phyloP scores from a whole-genome alignment of 1,284 basidiomycete species.

The Sutorius eximius region DNA sequence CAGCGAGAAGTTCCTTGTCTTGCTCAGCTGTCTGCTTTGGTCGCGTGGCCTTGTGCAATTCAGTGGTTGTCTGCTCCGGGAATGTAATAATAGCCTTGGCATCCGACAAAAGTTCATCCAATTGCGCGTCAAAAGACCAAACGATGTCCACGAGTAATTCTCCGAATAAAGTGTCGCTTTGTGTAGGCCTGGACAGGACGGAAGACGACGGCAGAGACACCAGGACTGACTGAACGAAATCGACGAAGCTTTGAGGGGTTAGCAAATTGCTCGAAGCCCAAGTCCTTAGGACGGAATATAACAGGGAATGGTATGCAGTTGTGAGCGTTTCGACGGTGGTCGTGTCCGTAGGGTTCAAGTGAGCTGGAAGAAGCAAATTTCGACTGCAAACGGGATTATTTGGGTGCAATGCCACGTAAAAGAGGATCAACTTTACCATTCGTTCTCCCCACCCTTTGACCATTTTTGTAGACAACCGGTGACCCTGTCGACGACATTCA shows the following conservation, averaged over 20 bases:
- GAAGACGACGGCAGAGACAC: constrained; percentile 65
- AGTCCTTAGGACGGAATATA: constrained; percentile 56
- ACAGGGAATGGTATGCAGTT: constrained; percentile 64
- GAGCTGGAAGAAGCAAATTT: constrained; percentile 54
- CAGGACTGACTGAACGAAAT: constrained; percentile 64
- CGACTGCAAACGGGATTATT: constrained; percentile 43
- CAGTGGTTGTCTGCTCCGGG: constrained; percentile 18
- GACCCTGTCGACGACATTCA: constrained; percentile 55
- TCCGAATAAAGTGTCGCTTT: constrained; percentile 49
- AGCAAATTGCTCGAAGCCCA: constrained; percentile 52
- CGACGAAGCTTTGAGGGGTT: constrained; percentile 48
- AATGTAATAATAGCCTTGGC: constrained; percentile 37
- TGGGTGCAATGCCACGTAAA: constrained; percentile 12
- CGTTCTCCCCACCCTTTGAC: constrained; percentile 55
- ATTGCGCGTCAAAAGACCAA: constrained; percentile 73
- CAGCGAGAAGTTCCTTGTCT: constrained; percentile 61
- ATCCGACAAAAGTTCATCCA: constrained; percentile 68
- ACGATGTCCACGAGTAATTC: constrained; percentile 74
- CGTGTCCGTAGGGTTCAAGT: constrained; percentile 55
- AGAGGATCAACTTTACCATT: constrained; percentile 50
- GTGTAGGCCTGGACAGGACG: constrained; percentile 35
- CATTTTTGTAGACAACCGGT: constrained; percentile 50
- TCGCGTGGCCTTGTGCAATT: constrained; percentile 37
- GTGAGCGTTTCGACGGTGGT: constrained; percentile 54
- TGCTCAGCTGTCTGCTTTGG: constrained; percentile 53